Base-by-base conservation (phyloP, 225 moss, liverwort and hornwort species). In the Bryum argenteum region DNA sequence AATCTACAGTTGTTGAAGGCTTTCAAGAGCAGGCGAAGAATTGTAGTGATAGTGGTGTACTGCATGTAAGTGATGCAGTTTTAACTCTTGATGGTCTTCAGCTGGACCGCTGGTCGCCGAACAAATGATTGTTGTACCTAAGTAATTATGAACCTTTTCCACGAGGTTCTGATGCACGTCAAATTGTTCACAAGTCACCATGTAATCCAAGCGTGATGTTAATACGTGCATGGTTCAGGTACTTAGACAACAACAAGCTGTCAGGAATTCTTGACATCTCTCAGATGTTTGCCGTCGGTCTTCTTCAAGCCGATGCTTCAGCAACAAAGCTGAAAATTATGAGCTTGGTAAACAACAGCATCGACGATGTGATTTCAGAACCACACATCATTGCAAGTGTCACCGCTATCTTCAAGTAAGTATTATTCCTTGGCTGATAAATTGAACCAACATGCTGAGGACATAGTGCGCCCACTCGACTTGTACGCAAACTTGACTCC, bases 241-340 rank as follows among this genome's bases (percentile, higher is more conserved):
- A 79, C 65, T 59, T 79, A 10, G 75, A 79, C 59, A 53, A 70
- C 66, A 80, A 80, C 47, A 55, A 0, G 4, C 45, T 80, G 7
- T 23, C 57, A 11, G 71, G 77, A 58, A 71, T 48, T 5, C 58
- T 77, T 3, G n/a, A 77, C 58, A 65, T 77, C 17, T 13, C 10
- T 9, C 33, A 9, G 15, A 58, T 77, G 70, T 62, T 61, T 28
- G 0, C 0, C 8, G 4, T 12, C 43, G 69, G 45, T 0, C 69
- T 76, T 54, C 62, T 76, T 17, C 19, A 33, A 66, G 48, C 12
- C 2, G 59, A 39, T 39, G 18, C 12, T 2, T n/a, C 16, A 11
- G 1, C 4, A 33, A 19, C 1, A 12, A 63, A 64, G 44, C 42
- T 80, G 41, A 4, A n/a, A 17, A 43, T 23, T 0, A 8, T 80